These are phyloP conservation scores for Aspergillus eucalypticola DNA, from an alignment of 2,329 filamentous ascomycete genomes.

Conservation along the genomic window DNA sequence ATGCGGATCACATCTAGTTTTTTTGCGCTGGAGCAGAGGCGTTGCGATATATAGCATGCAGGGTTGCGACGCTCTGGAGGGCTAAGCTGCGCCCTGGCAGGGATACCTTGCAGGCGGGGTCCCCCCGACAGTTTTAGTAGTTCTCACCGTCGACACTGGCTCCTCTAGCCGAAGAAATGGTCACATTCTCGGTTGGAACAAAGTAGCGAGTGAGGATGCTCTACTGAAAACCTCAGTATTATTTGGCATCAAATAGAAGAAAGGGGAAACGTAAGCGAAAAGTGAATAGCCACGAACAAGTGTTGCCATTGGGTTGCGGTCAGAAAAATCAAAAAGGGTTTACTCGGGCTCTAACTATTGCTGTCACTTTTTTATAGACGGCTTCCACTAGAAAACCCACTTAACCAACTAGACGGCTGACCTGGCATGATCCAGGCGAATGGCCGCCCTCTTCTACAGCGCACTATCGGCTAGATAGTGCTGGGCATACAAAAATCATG, in stretches of 20 bases:
- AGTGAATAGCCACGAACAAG: not conserved
- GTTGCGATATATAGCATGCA: not conserved
- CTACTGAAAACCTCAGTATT: not conserved
- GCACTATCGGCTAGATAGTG: not conserved
- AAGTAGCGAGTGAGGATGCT: not conserved
- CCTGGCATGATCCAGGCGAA: not conserved
- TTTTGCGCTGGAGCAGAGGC: not conserved
- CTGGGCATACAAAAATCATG: not conserved
- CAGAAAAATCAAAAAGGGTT: not conserved
- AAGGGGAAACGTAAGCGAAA: not conserved
- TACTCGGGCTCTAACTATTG: not conserved
- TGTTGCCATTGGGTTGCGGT: not conserved
- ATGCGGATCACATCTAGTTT: not conserved
- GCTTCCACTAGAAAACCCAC: not conserved
- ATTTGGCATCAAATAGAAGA: not conserved
- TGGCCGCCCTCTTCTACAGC: not conserved
- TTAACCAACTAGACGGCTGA: not conserved
- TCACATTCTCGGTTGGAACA: conserved; percentile 3
- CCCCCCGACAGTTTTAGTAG: not conserved
- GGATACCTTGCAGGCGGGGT: conserved; percentile 1
- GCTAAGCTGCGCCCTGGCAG: conserved; percentile 2
- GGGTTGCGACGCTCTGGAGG: not conserved
- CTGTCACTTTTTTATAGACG: not conserved
- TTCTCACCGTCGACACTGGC: not conserved
- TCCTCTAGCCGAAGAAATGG: not conserved